Evolutionary conservation across 1,284 basidiomycete species (phyloP).

Genomic region (Laetiporus sulphureus): DNA sequence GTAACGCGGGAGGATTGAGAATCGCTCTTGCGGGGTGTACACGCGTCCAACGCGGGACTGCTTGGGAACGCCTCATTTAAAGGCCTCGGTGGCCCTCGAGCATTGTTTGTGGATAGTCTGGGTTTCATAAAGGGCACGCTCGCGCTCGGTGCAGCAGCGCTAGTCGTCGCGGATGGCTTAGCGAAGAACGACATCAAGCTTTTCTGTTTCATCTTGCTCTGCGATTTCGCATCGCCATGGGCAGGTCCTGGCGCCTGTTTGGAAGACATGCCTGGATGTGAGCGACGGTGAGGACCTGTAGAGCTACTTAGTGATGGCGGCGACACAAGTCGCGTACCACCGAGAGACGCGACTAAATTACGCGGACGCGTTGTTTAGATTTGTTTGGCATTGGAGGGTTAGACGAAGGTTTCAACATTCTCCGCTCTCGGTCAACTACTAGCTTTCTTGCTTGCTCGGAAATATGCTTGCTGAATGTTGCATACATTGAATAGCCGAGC

Average conservation of each 20-base stretch:
- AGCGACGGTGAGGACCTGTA: no score
- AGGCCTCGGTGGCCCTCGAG: not conserved
- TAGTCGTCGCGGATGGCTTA: conserved; percentile 30
- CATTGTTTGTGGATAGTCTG: not conserved
- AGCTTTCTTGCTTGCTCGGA: no score
- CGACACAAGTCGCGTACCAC: not conserved
- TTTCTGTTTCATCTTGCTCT: conserved; percentile 60
- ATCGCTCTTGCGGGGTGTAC: conserved; percentile 21
- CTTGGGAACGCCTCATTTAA: conserved; percentile 19
- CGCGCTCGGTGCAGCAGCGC: conserved; percentile 21
- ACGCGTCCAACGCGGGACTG: conserved; percentile 16
- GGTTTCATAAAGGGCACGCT: conserved; percentile 10
- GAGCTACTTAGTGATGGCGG: not conserved
- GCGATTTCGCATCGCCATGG: not conserved
- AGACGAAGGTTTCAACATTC: no score
- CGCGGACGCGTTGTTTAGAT: conserved; percentile 3
- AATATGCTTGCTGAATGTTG: no score
- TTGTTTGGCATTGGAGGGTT: no score
- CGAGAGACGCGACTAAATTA: not conserved
- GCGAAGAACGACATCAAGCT: conserved; percentile 66
- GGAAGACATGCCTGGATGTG: no score
- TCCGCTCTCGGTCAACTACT: no score
- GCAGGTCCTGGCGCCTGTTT: not conserved
- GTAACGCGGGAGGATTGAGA: conserved; percentile 21
- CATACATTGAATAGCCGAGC: no score